phyloP scores from a whole-genome alignment of 176 grass and related monocot genomes.

The Secale cereale region DNA sequence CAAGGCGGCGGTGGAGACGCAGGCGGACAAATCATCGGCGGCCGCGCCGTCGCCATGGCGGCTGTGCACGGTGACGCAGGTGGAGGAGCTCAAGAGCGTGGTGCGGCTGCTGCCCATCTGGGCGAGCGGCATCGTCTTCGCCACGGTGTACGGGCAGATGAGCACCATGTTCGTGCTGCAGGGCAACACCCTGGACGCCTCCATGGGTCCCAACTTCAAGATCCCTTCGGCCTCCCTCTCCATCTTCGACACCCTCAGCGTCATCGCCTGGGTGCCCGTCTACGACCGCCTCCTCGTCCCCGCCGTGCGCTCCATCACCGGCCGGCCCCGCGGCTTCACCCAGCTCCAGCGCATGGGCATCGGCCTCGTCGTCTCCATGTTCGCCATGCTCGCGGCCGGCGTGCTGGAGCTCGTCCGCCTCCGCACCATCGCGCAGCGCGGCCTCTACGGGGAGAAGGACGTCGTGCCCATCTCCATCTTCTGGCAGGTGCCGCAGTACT shows the following conservation, averaged over 20 bases:
- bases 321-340: conserved; percentile 52
- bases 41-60: conserved; percentile 25
- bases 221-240: conserved; percentile 63
- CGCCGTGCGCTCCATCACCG: conserved; percentile 41
- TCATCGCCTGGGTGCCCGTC: conserved; percentile 74
- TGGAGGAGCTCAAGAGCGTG: conserved; percentile 38
- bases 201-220: conserved; percentile 46
- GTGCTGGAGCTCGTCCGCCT: conserved; percentile 61
- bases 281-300: conserved; percentile 75
- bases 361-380: conserved; percentile 74
- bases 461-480: conserved; percentile 71
- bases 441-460: conserved; percentile 41
- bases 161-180: conserved; percentile 67
- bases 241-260: conserved; percentile 85
- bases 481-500: conserved; percentile 90
- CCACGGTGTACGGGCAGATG: conserved; percentile 78
- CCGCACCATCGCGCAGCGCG: conserved; percentile 18
- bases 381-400: conserved; percentile 69
- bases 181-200: conserved; percentile 9
- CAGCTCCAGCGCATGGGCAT: conserved; percentile 97
- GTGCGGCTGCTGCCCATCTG: conserved; percentile 55
- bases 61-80: conserved; percentile 84
- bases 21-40: background rate
- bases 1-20: conserved; percentile 60
- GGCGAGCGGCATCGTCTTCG: conserved; percentile 11